These are phyloP conservation scores for Gymnopilus dilepis DNA, from an alignment of 768 basidiomycete species.

Conservation along the genomic window DNA sequence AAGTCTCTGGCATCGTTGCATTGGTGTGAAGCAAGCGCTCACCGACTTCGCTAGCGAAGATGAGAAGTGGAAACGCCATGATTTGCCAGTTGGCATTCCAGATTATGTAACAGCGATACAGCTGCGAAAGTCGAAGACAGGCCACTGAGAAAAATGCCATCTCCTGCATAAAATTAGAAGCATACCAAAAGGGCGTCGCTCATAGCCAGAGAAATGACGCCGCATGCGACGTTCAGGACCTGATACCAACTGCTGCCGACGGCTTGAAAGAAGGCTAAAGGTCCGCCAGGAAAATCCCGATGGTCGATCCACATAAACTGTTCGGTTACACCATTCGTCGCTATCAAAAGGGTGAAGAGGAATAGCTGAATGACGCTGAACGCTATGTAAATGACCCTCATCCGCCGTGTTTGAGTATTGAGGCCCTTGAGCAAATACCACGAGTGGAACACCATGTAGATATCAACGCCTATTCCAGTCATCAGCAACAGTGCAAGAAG, in stretches of 20 bases:
- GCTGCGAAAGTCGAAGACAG: neutral
- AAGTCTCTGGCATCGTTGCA: neutral
- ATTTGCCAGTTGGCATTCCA: neutral
- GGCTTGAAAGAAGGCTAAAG: neutral
- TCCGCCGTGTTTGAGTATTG: neutral
- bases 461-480: neutral
- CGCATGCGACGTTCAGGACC: neutral
- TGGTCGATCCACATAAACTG: constrained; percentile 2
- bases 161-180: neutral
- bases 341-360: neutral
- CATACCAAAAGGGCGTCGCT: neutral
- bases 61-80: neutral
- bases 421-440: neutral
- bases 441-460: neutral
- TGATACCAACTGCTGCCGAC: neutral
- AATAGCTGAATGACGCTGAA: neutral
- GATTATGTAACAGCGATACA: neutral
- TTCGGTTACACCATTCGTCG: neutral
- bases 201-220: neutral
- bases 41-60: neutral
- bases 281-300: neutral
- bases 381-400: neutral
- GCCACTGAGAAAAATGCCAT: neutral
- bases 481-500: neutral
- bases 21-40: neutral